Conservation (phyloP, 176 grass and related monocot genomes). For the Carex kokanica region DNA sequence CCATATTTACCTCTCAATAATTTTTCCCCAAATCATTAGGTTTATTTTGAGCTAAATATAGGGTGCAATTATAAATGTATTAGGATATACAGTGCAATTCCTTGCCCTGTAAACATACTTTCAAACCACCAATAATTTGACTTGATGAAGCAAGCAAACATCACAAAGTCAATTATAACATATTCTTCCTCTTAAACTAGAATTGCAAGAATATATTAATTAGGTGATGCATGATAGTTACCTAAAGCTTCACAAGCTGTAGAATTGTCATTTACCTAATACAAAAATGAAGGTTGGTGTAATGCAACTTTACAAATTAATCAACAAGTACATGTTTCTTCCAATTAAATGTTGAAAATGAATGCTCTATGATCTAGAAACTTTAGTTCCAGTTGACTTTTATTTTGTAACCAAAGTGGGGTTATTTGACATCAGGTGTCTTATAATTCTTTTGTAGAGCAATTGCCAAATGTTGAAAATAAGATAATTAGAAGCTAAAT, state of each 20-base stretch:
- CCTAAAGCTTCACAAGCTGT: slow-evolving; percentile 8
- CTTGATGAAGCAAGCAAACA: background rate
- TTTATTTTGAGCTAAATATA: background rate
- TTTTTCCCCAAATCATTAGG: background rate
- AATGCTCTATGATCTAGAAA: slow-evolving; percentile 20
- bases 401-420: slow-evolving; percentile 24
- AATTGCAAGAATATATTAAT: background rate
- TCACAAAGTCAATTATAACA: slow-evolving; percentile 3
- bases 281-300: slow-evolving; percentile 8
- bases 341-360: slow-evolving; percentile 22
- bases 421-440: background rate
- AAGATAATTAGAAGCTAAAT: too few species aligned
- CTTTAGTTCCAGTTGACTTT: slow-evolving; percentile 3
- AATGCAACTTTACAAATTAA: slow-evolving; percentile 24
- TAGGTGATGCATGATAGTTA: slow-evolving; percentile 8
- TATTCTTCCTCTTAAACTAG: background rate
- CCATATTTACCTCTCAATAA: background rate
- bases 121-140: background rate
- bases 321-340: slow-evolving; percentile 18
- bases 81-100: background rate
- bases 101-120: background rate
- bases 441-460: background rate
- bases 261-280: slow-evolving; percentile 7
- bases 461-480: too few species aligned
- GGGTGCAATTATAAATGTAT: background rate